Base-by-base conservation (phyloP, 768 basidiomycete genomes). In the Mycena maculata region DNA sequence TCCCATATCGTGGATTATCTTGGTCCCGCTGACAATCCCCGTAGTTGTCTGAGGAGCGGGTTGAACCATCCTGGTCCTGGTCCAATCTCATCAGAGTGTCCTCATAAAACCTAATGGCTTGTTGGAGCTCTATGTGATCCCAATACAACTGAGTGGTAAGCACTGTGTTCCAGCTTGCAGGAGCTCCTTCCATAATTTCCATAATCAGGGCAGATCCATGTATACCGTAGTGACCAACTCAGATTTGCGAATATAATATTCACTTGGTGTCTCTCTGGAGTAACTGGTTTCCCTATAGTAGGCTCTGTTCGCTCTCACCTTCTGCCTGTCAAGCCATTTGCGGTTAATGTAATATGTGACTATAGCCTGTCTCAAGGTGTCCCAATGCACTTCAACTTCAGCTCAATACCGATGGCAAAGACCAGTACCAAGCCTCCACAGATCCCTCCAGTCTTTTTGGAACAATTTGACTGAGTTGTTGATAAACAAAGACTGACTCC, bases 141-240 rank as follows among this genome's bases (percentile, higher is more conserved):
- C 36, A n/a, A 15, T 54, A 38, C n/a, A 54, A 15, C 36, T 54
- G 53, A 2, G 53, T 54, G 3, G 53, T 54, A 13, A 76, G 58
- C 11, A 75, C 64, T 0, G 73, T 72, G 13, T 60, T 70, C 79
- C 79, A 81, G 18, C 50, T 62, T 0, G 72, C 12, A 79, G n/a
- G 80, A 16, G 75, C 77, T 2, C 76, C 76, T 10, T 73, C 72
- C 79, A 80, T 79, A 13, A 81, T 68, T 60, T 80, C 76, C 27
- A 71, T 69, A 12, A 81, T 81, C 7, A 78, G 11, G 50, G 79
- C 76, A 2, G 73, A 67, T 45, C 80, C 1, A 41, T 42, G 18
- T 56, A 56, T 4, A 56, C 55, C 41, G 44, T 56, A 18, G 39
- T 56, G 4, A 56, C 27, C 3, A 79, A 63, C 31, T 76, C 75